phyloP scores from a whole-genome alignment of 2,329 filamentous ascomycete genomes.

The Exophiala oligosperma region DNA sequence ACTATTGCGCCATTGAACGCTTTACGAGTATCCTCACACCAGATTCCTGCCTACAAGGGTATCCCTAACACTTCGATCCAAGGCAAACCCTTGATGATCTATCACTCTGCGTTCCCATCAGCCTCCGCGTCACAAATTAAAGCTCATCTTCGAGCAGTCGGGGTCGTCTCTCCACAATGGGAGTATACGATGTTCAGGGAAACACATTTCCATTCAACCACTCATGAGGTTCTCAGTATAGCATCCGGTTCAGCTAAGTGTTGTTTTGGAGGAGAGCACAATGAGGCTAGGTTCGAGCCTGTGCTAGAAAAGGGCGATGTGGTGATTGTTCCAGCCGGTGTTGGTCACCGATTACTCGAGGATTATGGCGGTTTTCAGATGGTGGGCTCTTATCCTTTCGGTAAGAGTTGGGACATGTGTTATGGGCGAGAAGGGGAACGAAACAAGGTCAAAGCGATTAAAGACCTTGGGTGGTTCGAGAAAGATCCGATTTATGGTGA shows the following conservation, averaged over 20 bases:
- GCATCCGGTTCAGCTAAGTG: slow-evolving; percentile 59
- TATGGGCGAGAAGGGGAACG: slow-evolving; percentile 63
- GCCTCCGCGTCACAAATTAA: slow-evolving; percentile 55
- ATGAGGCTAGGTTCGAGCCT: slow-evolving; percentile 57
- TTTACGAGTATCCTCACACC: slow-evolving; percentile 58
- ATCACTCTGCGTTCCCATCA: slow-evolving; percentile 58
- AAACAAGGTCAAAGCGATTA: slow-evolving; percentile 51
- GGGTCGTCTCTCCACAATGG: slow-evolving; percentile 64
- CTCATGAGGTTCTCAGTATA: slow-evolving; percentile 66
- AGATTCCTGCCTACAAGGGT: slow-evolving; percentile 57
- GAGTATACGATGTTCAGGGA: slow-evolving; percentile 67
- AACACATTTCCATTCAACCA: slow-evolving; percentile 67
- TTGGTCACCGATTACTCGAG: slow-evolving; percentile 63
- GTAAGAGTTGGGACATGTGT: slow-evolving; percentile 67
- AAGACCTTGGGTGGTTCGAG: slow-evolving; percentile 56
- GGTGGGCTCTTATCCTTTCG: slow-evolving; percentile 65
- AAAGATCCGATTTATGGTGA: slow-evolving; percentile 62
- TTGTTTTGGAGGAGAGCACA: slow-evolving; percentile 67
- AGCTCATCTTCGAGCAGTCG: slow-evolving; percentile 53
- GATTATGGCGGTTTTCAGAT: slow-evolving; percentile 59
- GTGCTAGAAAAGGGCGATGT: slow-evolving; percentile 61
- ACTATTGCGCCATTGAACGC: slow-evolving; percentile 48
- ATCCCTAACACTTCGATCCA: slow-evolving; percentile 67
- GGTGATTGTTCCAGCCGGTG: slow-evolving; percentile 65
- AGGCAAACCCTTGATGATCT: slow-evolving; percentile 64